A percentile compares a stretch with the other conserved stretches of the same genome.
phyloP scores from a whole-genome alignment of 768 basidiomycete species.

The Pholiota molesta region DNA sequence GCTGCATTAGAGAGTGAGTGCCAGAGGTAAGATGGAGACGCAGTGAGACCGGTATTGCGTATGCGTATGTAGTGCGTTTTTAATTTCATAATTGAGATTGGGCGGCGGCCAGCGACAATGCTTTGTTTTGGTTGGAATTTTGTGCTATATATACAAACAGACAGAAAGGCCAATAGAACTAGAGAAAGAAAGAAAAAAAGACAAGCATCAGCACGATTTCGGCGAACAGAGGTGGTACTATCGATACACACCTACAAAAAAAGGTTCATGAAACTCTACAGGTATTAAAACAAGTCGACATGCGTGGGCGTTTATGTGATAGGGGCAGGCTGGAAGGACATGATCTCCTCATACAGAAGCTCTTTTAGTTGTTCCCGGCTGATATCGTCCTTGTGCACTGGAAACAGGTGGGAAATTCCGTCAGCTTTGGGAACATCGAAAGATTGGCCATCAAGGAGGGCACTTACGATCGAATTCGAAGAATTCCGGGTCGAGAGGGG shows the following conservation, averaged over 20 bases:
- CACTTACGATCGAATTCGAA: constrained; percentile 94
- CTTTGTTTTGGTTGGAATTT: not conserved
- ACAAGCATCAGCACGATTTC: not conserved
- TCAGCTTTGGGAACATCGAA: not conserved
- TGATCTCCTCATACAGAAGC: constrained; percentile 92
- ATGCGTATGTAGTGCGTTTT: no score
- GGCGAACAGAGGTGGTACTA: not conserved
- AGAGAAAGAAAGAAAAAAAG: not conserved
- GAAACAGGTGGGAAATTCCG: not conserved
- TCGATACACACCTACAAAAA: constrained; percentile 11
- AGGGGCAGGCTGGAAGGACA: constrained; percentile 73
- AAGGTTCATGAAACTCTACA: constrained; percentile 7
- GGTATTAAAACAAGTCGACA: not conserved
- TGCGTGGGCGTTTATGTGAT: constrained; percentile 38
- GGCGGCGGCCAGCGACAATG: not conserved
- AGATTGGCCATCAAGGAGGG: not conserved
- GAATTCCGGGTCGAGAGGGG: constrained; percentile 94
- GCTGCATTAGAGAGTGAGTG: no score
- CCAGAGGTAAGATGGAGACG: no score
- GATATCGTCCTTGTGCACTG: constrained; percentile 95
- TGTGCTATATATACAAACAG: not conserved
- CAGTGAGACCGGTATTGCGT: no score
- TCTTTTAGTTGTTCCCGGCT: constrained; percentile 95
- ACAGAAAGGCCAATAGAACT: not conserved
- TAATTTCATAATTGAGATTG: no score